A percentile compares a stretch with the other conserved stretches of the same genome.
Conservation (phyloP, 1,284 basidiomycete species). For the Marasmius fiardii region DNA sequence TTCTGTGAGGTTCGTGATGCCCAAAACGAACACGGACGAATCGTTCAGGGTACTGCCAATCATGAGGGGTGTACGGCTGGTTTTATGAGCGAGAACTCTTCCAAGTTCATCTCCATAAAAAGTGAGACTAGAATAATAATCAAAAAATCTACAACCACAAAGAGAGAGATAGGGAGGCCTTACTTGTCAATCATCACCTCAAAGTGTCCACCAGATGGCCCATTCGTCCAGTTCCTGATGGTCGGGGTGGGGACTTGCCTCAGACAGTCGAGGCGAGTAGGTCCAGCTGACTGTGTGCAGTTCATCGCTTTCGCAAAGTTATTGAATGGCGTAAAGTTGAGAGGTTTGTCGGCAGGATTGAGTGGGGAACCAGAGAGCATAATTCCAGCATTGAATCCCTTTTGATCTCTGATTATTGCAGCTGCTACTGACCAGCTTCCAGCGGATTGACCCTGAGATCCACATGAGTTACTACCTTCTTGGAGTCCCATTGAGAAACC, state of each 20-base stretch:
- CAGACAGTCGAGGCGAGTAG: neutral
- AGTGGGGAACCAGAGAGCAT: neutral
- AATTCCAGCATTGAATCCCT: neutral
- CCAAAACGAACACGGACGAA: neutral
- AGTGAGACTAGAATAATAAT: neutral
- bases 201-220: neutral
- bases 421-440: neutral
- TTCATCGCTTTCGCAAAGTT: neutral
- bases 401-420: neutral
- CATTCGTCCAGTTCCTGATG: neutral
- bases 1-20: neutral
- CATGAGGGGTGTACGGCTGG: neutral
- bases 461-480: neutral
- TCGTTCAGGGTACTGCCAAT: neutral
- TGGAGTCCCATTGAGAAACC: neutral
- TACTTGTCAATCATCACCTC: neutral
- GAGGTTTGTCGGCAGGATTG: too few relatives aligned
- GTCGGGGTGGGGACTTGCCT: neutral
- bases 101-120: neutral
- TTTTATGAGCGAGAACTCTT: neutral
- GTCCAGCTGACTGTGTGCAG: neutral
- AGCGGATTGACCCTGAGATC: neutral
- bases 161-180: too few relatives aligned
- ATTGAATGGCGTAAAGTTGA: neutral
- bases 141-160: neutral